phyloP scores from a whole-genome alignment of 208 protist genomes.

The Vickermania spadyakhi region DNA sequence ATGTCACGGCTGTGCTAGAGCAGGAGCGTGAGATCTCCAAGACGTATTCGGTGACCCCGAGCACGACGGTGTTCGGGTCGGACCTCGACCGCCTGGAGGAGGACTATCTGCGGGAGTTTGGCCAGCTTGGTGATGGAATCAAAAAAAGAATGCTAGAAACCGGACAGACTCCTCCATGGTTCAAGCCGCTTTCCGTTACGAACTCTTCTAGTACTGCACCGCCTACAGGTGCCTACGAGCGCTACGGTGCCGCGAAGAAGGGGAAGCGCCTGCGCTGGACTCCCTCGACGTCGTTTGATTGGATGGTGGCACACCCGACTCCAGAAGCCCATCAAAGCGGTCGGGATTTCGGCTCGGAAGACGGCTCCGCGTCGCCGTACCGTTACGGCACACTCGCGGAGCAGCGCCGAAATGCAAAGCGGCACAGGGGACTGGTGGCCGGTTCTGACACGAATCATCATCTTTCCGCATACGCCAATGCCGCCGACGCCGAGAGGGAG shows the following conservation, averaged over 20 bases:
- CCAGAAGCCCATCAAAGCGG: neutral
- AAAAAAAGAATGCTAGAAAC: too few relatives aligned
- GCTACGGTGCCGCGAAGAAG: too few relatives aligned
- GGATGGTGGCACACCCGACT: too few relatives aligned
- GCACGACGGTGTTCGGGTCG: slow-evolving; percentile 56
- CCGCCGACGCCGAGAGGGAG: slow-evolving; percentile 45
- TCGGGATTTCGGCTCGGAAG: neutral
- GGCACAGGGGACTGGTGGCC: slow-evolving; percentile 7
- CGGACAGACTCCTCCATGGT: too few relatives aligned
- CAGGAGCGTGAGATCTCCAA: slow-evolving; percentile 27
- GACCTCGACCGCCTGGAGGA: slow-evolving; percentile 70
- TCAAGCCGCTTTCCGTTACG: too few relatives aligned
- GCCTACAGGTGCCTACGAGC: too few relatives aligned
- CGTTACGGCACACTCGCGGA: neutral
- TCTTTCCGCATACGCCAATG: slow-evolving; percentile 38
- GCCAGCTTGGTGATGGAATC: slow-evolving; percentile 33
- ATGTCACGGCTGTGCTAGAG: slow-evolving; percentile 14
- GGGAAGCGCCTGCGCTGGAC: slow-evolving; percentile 30
- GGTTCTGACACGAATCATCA: slow-evolving; percentile 24
- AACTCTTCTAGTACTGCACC: too few relatives aligned
- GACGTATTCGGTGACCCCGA: slow-evolving; percentile 31
- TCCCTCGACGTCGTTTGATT: neutral
- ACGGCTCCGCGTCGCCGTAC: too few relatives aligned
- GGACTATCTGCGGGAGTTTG: slow-evolving; percentile 65
- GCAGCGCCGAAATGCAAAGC: neutral